Percentiles rank a stretch among this genome's conserved stretches.
Conservation (phyloP, 345 rosid species). For the Eucalyptus erythrocorys region DNA sequence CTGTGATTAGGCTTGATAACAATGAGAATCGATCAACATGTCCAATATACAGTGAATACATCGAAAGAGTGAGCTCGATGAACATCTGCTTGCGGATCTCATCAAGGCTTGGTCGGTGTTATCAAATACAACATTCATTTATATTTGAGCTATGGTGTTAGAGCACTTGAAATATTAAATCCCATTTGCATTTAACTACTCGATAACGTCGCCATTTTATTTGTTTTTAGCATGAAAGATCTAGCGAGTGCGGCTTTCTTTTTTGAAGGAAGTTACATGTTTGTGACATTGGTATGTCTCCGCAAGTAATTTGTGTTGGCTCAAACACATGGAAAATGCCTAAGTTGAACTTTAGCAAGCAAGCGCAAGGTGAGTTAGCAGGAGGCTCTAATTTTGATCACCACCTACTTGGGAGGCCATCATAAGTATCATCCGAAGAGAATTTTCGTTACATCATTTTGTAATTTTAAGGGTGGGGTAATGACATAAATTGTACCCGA, state of each 20-base stretch:
- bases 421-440: neutral
- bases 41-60: neutral
- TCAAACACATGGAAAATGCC: neutral
- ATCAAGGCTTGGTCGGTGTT: neutral
- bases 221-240: neutral
- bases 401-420: neutral
- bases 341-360: neutral
- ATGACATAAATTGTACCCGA: rapidly evolving
- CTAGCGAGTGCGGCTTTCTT: neutral
- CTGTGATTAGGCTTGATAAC: rapidly evolving
- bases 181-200: neutral
- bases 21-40: neutral
- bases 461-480: too few relatives aligned
- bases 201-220: rapidly evolving
- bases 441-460: neutral
- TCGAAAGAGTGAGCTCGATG: rapidly evolving
- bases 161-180: neutral
- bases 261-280: too few relatives aligned
- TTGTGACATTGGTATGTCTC: too few relatives aligned
- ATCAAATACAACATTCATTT: too few relatives aligned
- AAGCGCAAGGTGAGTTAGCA: neutral
- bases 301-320: too few relatives aligned
- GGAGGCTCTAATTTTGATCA: neutral
- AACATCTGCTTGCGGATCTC: neutral
- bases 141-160: neutral